Percentiles rank a stretch among this genome's conserved stretches.
Conservation (phyloP, 371 early-diverging fungal species). For the Mycotypha africana region DNA sequence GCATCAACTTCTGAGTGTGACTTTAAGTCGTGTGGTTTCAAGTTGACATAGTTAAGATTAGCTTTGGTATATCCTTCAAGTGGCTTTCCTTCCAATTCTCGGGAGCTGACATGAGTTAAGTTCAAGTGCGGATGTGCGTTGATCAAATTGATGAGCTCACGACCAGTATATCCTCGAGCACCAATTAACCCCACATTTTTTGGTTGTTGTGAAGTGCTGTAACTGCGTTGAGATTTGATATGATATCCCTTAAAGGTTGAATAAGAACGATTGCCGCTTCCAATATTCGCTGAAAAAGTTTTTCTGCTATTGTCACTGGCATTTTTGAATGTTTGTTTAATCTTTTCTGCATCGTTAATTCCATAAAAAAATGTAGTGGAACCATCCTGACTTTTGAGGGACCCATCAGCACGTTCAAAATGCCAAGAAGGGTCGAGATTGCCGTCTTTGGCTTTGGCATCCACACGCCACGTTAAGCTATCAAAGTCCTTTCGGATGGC, state of each 20-base stretch:
- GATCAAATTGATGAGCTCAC: conserved; percentile 86
- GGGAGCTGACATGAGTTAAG: conserved; percentile 86
- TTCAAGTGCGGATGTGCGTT: conserved; percentile 81
- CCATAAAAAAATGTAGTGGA: conserved; percentile 91
- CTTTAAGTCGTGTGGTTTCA: conserved; percentile 69
- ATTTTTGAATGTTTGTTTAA: conserved; percentile 46
- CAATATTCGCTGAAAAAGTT: not conserved
- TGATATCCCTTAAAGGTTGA: conserved; percentile 23
- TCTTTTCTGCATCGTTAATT: conserved; percentile 66
- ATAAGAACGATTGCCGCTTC: conserved; percentile 19
- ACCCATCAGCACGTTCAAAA: conserved; percentile 92
- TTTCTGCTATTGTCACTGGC: not conserved
- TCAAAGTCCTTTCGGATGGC: conserved; percentile 70
- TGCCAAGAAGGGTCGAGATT: conserved; percentile 70
- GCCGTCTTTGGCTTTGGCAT: conserved; percentile 37
- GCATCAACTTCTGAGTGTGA: conserved; percentile 73
- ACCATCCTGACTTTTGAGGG: conserved; percentile 56
- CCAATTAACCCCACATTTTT: conserved; percentile 89
- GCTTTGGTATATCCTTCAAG: conserved; percentile 72
- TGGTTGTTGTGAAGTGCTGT: conserved; percentile 36
- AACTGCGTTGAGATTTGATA: conserved; percentile 43
- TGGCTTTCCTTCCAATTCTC: conserved; percentile 86
- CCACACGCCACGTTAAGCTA: conserved; percentile 47
- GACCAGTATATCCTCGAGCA: conserved; percentile 95
- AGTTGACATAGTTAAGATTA: conserved; percentile 69